phyloP scores from a whole-genome alignment of 768 basidiomycete species.

The Leccinum pellstonianum region DNA sequence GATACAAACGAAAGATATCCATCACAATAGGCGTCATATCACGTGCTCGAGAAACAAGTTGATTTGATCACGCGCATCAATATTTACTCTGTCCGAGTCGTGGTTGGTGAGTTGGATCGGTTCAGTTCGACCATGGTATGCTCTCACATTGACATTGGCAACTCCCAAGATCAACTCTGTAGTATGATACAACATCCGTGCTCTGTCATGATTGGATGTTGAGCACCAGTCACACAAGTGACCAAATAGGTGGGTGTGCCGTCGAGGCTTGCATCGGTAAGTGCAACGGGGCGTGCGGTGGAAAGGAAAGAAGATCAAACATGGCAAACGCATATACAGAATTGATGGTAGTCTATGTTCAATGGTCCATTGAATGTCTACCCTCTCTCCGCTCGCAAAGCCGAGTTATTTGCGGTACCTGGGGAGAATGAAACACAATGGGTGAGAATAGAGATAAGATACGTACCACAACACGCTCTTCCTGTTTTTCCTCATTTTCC shows the following conservation, averaged over 20 bases:
- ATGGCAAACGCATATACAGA: slow-evolving; percentile 20
- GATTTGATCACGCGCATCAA: not conserved
- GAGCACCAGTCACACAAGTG: not conserved
- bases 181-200: not conserved
- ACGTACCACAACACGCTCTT: slow-evolving; percentile 84
- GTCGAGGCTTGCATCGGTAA: not conserved
- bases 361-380: slow-evolving; percentile 7
- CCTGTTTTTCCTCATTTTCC: slow-evolving; percentile 90
- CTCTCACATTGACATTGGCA: not conserved
- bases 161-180: not conserved
- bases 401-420: slow-evolving; percentile 30
- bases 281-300: slow-evolving; percentile 2
- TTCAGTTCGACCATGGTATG: not conserved
- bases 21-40: slow-evolving; percentile 15
- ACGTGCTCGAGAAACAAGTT: slow-evolving; percentile 25
- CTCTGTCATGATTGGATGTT: not conserved
- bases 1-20: not conserved
- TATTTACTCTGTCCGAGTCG: not conserved
- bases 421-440: not conserved
- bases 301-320: slow-evolving; percentile 6
- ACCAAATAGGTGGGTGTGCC: not conserved
- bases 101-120: not conserved
- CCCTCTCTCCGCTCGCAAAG: not conserved
- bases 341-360: slow-evolving; percentile 26
- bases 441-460: not conserved